Percentiles rank a stretch among this genome's conserved stretches.
phyloP scores from a whole-genome alignment of 345 rosid species.

The Boechera divaricarpa region DNA sequence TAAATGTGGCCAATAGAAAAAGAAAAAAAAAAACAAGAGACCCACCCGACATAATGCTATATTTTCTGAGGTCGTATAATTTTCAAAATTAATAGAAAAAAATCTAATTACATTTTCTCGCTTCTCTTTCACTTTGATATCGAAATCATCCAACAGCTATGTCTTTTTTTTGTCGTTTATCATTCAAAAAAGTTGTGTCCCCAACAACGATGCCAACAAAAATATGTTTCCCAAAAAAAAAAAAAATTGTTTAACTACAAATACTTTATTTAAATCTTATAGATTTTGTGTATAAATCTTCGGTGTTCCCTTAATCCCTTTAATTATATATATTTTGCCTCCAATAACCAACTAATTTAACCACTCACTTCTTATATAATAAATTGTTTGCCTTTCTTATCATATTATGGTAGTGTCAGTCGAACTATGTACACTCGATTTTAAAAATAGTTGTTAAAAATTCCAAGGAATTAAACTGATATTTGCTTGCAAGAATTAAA shows the following conservation, averaged over 20 bases:
- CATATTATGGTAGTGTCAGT: not conserved
- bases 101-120: not conserved
- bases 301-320: not conserved
- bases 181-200: conserved; percentile 14
- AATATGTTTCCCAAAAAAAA: not conserved
- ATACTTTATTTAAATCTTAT: not conserved
- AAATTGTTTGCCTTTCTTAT: not conserved
- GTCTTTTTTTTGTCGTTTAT: conserved; percentile 1
- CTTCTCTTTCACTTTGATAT: conserved; percentile 32
- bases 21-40: not conserved
- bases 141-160: not conserved
- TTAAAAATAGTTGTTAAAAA: not conserved
- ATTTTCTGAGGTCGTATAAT: not conserved
- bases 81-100: not conserved
- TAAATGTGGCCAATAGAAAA: not conserved
- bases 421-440: not conserved
- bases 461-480: not conserved
- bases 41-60: conserved; percentile 13
- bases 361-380: not conserved
- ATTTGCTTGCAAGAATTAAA: conserved; percentile 3
- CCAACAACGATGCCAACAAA: not conserved
- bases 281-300: conserved; percentile 1
- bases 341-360: conserved; percentile 1
- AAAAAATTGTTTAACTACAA: not conserved
- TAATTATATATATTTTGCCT: not conserved